Conservation (phyloP, 805 yeast genomes). For the Hanseniaspora singularis region DNA sequence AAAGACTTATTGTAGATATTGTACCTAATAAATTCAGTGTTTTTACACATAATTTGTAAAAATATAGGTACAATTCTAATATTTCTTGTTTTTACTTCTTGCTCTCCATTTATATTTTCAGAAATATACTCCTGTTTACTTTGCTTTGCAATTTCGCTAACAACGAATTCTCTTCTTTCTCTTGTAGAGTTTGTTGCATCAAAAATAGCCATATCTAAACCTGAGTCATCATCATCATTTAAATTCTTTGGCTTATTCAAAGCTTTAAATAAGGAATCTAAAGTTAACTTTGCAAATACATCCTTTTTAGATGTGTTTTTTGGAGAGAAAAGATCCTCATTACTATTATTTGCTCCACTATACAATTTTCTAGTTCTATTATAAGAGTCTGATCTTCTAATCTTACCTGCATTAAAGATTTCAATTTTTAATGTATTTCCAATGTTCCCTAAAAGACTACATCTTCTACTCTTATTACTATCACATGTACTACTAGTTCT, state of each 20-base stretch:
- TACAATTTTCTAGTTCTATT: conserved; percentile 18
- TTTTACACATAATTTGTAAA: conserved; percentile 49
- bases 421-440: conserved; percentile 25
- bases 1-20: conserved; percentile 55
- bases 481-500: background rate
- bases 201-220: conserved; percentile 44
- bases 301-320: conserved; percentile 37
- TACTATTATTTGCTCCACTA: conserved; percentile 25
- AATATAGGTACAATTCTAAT: conserved; percentile 39
- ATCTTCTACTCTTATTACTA: background rate
- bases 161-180: conserved; percentile 29
- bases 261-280: conserved; percentile 34
- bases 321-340: conserved; percentile 34
- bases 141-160: conserved; percentile 19
- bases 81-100: conserved; percentile 22
- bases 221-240: conserved; percentile 7
- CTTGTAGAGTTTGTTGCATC: conserved; percentile 50
- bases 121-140: no score
- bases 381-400: conserved; percentile 46
- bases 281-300: conserved; percentile 41
- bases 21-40: conserved; percentile 39
- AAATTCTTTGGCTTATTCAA: background rate
- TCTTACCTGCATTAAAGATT: conserved; percentile 64
- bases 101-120: background rate
- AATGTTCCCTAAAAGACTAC: background rate